Conservation (phyloP, 116 monocot species). For the Thalassia testudinum region DNA sequence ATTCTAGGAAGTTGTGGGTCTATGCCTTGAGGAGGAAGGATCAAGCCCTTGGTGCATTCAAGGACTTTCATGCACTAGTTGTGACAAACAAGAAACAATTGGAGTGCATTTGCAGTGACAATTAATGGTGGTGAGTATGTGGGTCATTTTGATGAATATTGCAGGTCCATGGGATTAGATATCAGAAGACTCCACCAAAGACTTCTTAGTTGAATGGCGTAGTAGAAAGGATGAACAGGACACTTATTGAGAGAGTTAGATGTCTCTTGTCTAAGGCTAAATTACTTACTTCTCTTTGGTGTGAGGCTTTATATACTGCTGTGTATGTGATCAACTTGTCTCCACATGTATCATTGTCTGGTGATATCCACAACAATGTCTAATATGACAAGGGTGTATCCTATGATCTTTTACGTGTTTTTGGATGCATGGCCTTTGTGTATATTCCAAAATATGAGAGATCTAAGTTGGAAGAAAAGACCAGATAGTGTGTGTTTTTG, state of each 20-base stretch:
- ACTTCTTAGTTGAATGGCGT: conserved; percentile 1
- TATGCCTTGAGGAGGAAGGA: too few relatives aligned
- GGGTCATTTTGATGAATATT: too few relatives aligned
- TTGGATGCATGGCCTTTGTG: conserved; percentile 1
- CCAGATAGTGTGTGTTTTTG: background rate
- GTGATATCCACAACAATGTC: background rate
- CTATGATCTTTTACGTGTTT: background rate
- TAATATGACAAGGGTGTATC: background rate
- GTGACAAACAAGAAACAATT: too few relatives aligned
- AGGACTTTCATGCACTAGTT: too few relatives aligned
- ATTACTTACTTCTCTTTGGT: conserved; percentile 1
- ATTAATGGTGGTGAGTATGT: too few relatives aligned
- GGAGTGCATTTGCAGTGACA: too few relatives aligned
- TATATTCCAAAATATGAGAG: conserved; percentile 1
- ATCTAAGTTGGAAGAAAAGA: conserved; percentile 2
- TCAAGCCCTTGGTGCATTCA: too few relatives aligned
- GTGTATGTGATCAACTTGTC: conserved; percentile 3
- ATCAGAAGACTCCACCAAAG: background rate
- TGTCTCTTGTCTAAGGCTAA: background rate
- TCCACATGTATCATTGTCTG: background rate
- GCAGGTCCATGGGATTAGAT: too few relatives aligned
- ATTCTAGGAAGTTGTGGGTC: too few relatives aligned
- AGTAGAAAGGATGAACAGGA: conserved; percentile 5
- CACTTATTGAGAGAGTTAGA: background rate
- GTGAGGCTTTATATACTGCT: conserved; percentile 2